Evolutionary conservation across 495 filamentous ascomycete genomes (phyloP), one percentile per base, ranked within the genome.

Genomic region (Collariella sp.): DNA sequence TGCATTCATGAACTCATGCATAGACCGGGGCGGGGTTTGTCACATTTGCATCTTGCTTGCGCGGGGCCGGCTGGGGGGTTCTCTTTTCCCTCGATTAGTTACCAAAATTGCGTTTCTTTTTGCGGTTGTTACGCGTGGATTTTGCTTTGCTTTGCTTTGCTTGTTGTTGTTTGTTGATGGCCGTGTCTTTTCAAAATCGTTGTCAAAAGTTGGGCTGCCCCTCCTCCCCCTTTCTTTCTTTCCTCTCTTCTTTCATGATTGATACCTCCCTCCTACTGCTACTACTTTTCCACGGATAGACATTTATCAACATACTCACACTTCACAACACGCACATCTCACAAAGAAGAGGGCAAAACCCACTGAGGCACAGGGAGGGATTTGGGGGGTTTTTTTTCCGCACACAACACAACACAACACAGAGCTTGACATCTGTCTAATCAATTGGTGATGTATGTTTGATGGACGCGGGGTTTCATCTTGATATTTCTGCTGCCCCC

Each of bases 11-110:
- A 60, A 57, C 43, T 57, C 60, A 65, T 68, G 67, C 67, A 70
- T 70, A 70, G 67, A 68, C 66, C 61, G 62, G 65, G 66, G 58
- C n/a, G 63, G 67, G 67, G 43, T 66, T 60, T 61, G 63, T 62
- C 53, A 31, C 26, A 64, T 65, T 64, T 72, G 62, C 65, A 68
- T 73, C 26, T 5, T 5, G 4, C 73, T 72, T 58, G 61, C 62
- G 57, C 66, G 64, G 64, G 63, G 54, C 16, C 15, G 43, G 43
- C n/a, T n/a, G n/a, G n/a, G n/a, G n/a, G n/a, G n/a, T n/a, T n/a
- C n/a, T 29, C 26, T 22, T 20, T 61, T 54, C 60, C 26, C n/a
- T n/a, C n/a, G n/a, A 61, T 56, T 60, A 50, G 56, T 63, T 57
- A 47, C 55, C 58, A 69, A 69, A 68, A 65, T 54, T 64, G 59